These are phyloP conservation scores for Mycena rebaudengoi DNA, from an alignment of 768 basidiomycete species.

Conservation along the genomic window DNA sequence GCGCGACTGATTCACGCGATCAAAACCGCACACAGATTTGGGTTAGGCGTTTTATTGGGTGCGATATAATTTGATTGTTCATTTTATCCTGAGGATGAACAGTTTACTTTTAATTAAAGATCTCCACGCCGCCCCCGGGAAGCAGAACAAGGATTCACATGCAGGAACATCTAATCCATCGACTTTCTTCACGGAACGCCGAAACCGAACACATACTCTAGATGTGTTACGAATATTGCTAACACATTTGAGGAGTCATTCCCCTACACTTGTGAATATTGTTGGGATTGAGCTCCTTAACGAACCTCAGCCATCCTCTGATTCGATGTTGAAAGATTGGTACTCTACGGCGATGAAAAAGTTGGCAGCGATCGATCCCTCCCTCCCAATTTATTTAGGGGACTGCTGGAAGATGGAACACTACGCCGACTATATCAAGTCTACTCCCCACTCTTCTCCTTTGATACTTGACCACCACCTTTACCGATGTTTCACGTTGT, in stretches of 20 bases:
- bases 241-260: constrained; percentile 38
- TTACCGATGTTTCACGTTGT: constrained; percentile 79
- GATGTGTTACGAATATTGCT: constrained; percentile 57
- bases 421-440: constrained; percentile 65
- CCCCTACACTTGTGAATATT: constrained; percentile 55
- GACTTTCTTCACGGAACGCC: constrained; percentile 55
- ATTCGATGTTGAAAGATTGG: constrained; percentile 65
- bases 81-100: background rate
- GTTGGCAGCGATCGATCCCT: constrained; percentile 58
- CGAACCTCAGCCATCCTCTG: constrained; percentile 61
- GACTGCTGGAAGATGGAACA: constrained; percentile 80
- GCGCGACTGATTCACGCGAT: constrained; percentile 66
- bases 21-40: constrained; percentile 58
- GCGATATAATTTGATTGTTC: constrained; percentile 13
- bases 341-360: constrained; percentile 65
- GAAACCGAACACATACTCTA: constrained; percentile 56
- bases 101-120: constrained; percentile 48
- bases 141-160: constrained; percentile 76
- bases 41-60: constrained; percentile 83
- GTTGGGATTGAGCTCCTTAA: constrained; percentile 70
- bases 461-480: constrained; percentile 83
- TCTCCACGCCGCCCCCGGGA: constrained; percentile 78
- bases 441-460: constrained; percentile 38
- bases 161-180: constrained; percentile 65
- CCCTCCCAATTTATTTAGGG: constrained; percentile 74